Evolutionary conservation across 2,329 filamentous ascomycete genomes (phyloP), one percentile per base, ranked within the genome.

Genomic region (Diplodia intermedia): DNA sequence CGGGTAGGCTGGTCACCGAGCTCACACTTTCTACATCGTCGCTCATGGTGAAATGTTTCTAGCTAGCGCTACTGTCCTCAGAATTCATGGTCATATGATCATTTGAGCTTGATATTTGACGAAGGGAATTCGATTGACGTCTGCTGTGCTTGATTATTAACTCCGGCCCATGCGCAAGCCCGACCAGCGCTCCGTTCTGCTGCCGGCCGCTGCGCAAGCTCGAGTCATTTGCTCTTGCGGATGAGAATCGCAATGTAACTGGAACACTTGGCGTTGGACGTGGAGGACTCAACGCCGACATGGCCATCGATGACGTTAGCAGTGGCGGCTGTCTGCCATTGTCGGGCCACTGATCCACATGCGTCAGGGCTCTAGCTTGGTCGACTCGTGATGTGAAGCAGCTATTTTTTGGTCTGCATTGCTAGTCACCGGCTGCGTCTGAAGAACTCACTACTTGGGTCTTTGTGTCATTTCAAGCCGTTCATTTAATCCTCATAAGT

Each of bases 401-500:
- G 36, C 31, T 9, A 7, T 33, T 29, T 29, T 60, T 7, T 23
- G 8, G 36, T 29, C 40, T 50, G 3, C 6, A 18, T 8, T 50
- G 12, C 38, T 14, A 43, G 36, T 31, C 12, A n/a, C 11, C 2
- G 2, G 36, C 36, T 38, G 36, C 33, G 36, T 12, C 36, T 38
- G 36, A 38, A 43, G 6, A 40, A 12, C 7, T 52, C n/a, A 8
- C 43, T 4, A n/a, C 15, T 33, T 18, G 14, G 7, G 18, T 47
- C 26, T 33, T 18, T 38, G 60, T n/a, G 31, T 53, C 53, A 31
- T n/a, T 14, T 52, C 65, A 67, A 52, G 40, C 40, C 65, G 43
- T 52, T 67, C 40, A 57, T 60, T 56, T 66, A 20, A 49, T 49
- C 52, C 52, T 60, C 65, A 20, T 57, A 52, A 67, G 53, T 15